Conservation (phyloP, 1,139 yeast genomes). For the Lizanozyma gosingica region DNA sequence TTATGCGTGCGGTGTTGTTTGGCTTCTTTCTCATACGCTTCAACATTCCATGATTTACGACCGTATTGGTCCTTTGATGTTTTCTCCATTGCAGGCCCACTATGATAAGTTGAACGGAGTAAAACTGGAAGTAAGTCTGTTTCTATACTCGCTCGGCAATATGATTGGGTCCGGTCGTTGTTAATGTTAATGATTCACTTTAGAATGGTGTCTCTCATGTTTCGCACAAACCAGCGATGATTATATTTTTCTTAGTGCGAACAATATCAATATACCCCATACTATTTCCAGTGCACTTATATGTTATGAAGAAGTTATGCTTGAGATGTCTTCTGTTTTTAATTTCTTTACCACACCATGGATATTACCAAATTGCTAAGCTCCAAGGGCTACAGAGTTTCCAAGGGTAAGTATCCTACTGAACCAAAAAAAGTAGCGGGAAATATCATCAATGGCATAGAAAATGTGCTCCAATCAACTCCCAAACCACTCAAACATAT, state of each 20-base stretch:
- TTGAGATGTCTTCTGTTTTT: no score
- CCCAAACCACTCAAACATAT: no score
- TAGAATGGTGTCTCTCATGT: neutral
- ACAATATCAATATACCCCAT: no score
- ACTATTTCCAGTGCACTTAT: no score
- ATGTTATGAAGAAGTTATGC: no score
- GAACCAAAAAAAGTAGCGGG: no score
- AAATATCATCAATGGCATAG: no score
- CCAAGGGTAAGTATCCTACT: constrained; percentile 6
- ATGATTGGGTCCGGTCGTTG: neutral
- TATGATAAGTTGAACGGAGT: neutral
- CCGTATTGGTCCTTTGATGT: constrained; percentile 43
- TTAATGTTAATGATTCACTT: neutral
- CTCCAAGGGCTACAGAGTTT: neutral
- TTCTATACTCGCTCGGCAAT: neutral
- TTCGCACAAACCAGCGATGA: neutral
- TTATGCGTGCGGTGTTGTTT: constrained; percentile 12
- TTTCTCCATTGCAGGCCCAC: constrained; percentile 7
- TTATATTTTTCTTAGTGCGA: no score
- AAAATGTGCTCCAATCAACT: no score
- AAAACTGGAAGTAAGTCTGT: neutral
- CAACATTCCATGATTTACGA: constrained; percentile 61
- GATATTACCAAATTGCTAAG: neutral
- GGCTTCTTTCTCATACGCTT: constrained; percentile 49
- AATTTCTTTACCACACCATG: no score